A percentile compares a stretch with the other conserved stretches of the same genome.
phyloP scores from a whole-genome alignment of 2,329 filamentous ascomycete species.

The Trichoderma afroharzianum region DNA sequence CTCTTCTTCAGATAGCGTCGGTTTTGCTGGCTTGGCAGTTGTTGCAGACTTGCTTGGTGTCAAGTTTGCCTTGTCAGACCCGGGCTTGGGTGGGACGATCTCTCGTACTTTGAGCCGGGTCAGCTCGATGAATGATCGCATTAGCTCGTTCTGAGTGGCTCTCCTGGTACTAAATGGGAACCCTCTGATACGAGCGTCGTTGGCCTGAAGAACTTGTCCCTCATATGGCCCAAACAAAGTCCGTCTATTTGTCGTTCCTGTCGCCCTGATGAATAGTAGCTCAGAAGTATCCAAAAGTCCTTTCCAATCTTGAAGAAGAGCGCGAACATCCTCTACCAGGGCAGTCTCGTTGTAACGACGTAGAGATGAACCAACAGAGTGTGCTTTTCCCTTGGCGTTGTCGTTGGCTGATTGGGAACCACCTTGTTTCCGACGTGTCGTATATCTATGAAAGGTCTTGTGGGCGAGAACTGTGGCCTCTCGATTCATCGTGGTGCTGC shows the following conservation, averaged over 20 bases:
- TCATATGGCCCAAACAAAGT: constrained; percentile 92
- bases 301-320: constrained; percentile 80
- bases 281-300: constrained; percentile 78
- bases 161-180: constrained; percentile 93
- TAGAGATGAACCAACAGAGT: constrained; percentile 86
- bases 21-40: constrained; percentile 51
- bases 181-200: constrained; percentile 75
- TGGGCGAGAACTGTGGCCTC: constrained; percentile 87
- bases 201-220: constrained; percentile 73
- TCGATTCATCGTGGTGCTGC: constrained; percentile 63
- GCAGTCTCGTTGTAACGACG: constrained; percentile 93
- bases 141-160: constrained; percentile 89
- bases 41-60: constrained; percentile 32
- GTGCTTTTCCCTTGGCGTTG: constrained; percentile 85
- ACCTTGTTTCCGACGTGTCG: constrained; percentile 92
- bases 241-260: constrained; percentile 77
- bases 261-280: constrained; percentile 83
- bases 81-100: constrained; percentile 62
- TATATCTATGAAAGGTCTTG: constrained; percentile 98
- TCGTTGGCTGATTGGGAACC: constrained; percentile 93
- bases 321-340: constrained; percentile 80
- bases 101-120: constrained; percentile 83
- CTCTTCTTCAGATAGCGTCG: constrained; percentile 75
- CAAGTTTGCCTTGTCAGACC: constrained; percentile 36
- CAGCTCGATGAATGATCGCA: constrained; percentile 90